A percentile compares a stretch with the other conserved stretches of the same genome.
These are phyloP conservation scores for Geotrichum phurueaensis DNA, from an alignment of 1,139 yeast species.

Conservation along the genomic window DNA sequence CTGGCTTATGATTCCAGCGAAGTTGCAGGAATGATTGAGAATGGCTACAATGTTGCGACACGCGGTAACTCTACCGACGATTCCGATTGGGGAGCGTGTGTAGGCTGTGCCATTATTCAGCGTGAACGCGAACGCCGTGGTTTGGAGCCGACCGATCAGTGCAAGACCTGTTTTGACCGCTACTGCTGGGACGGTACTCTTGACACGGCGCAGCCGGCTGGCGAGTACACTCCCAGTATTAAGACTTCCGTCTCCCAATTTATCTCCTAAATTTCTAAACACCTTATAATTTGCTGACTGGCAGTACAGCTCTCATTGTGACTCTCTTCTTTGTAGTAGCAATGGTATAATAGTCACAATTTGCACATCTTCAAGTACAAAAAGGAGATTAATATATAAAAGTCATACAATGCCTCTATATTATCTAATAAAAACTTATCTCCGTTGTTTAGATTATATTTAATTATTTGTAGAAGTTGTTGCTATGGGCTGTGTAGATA, in stretches of 20 bases:
- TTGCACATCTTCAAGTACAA: too few relatives aligned
- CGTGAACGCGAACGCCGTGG: constrained; percentile 74
- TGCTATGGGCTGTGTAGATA: too few relatives aligned
- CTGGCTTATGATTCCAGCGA: constrained; percentile 56
- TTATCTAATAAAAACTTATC: too few relatives aligned
- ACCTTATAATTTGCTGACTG: too few relatives aligned
- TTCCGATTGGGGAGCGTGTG: constrained; percentile 68
- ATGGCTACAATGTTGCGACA: constrained; percentile 76
- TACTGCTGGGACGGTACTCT: constrained; percentile 60
- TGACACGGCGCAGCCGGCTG: neutral
- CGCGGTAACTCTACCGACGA: constrained; percentile 70
- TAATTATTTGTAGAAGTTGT: too few relatives aligned
- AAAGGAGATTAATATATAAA: too few relatives aligned
- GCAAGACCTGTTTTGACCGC: constrained; percentile 60
- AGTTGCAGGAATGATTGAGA: constrained; percentile 55
- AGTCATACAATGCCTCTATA: too few relatives aligned
- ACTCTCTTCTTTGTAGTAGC: too few relatives aligned
- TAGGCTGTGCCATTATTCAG: constrained; percentile 83
- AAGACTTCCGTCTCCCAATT: neutral
- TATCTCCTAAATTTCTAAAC: too few relatives aligned
- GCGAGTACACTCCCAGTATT: neutral
- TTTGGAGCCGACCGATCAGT: constrained; percentile 58
- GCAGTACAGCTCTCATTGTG: too few relatives aligned
- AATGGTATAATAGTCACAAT: too few relatives aligned
- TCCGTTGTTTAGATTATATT: too few relatives aligned